phyloP scores from a whole-genome alignment of 495 filamentous ascomycete genomes.

The Hypomontagnella submonticulosa region DNA sequence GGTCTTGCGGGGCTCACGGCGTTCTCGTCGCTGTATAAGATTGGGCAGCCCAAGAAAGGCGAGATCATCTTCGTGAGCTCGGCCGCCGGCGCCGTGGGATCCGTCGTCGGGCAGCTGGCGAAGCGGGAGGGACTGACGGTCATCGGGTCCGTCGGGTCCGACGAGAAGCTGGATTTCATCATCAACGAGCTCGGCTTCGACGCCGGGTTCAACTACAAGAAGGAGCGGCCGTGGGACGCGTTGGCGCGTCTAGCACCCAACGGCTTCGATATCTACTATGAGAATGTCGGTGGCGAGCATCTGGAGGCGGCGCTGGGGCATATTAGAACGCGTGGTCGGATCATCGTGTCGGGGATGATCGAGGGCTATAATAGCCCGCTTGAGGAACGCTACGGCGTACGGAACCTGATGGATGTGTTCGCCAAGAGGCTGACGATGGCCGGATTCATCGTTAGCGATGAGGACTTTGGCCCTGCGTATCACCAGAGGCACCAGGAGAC shows the following conservation, averaged over 20 bases:
- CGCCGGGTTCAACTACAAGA: conserved; percentile 76
- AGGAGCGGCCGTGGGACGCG: conserved; percentile 72
- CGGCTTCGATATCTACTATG: conserved; percentile 93
- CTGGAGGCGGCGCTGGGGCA: conserved; percentile 77
- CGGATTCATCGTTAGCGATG: conserved; percentile 78
- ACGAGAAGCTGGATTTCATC: conserved; percentile 76
- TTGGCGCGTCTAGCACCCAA: conserved; percentile 78
- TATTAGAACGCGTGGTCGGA: conserved; percentile 75
- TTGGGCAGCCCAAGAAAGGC: conserved; percentile 84
- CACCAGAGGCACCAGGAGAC: conserved; percentile 79
- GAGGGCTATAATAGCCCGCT: conserved; percentile 77
- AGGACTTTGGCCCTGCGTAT: conserved; percentile 75
- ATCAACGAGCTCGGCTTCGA: conserved; percentile 73
- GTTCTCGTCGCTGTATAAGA: conserved; percentile 81
- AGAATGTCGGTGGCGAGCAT: conserved; percentile 92
- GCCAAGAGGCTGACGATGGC: conserved; percentile 61
- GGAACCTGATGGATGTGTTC: conserved; percentile 67
- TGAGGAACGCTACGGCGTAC: conserved; percentile 72
- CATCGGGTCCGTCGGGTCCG: conserved; percentile 73
- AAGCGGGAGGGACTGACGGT: conserved; percentile 88
- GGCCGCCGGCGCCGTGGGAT: conserved; percentile 84
- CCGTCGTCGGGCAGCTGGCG: conserved; percentile 83
- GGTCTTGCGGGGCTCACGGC: conserved; percentile 89
- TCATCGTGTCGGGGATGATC: conserved; percentile 70
- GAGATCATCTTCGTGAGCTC: conserved; percentile 88